phyloP scores from a whole-genome alignment of 805 yeast genomes.

The Monosporozyma yasuniensis region DNA sequence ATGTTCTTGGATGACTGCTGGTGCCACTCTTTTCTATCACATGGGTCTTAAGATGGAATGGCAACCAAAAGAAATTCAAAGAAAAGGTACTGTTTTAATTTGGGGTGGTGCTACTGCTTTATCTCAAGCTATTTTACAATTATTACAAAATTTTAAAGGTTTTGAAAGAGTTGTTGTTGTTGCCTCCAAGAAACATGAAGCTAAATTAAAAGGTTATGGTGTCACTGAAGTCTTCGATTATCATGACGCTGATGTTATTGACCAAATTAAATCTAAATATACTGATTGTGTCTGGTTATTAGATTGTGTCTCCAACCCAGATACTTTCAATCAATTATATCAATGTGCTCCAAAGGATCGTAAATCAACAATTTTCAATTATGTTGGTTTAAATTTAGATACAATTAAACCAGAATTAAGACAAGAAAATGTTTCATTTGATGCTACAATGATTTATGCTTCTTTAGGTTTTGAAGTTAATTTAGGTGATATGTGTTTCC shows the following conservation, averaged over 20 bases:
- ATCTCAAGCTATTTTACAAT: conserved; percentile 48
- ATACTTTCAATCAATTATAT: conserved; percentile 27
- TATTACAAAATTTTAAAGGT: conserved; percentile 39
- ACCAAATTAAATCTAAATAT: conserved; percentile 30
- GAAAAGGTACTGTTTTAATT: conserved; percentile 35
- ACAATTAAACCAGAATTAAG: conserved; percentile 23
- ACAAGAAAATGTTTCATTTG: conserved; percentile 24
- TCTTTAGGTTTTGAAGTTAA: conserved; percentile 29
- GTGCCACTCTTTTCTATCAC: conserved; percentile 29
- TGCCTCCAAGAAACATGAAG: conserved; percentile 39
- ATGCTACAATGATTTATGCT: conserved; percentile 31
- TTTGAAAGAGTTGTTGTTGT: conserved; percentile 36
- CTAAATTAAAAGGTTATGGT: conserved; percentile 35
- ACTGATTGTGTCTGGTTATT: conserved; percentile 23
- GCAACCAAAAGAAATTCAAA: conserved; percentile 19
- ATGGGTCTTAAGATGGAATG: conserved; percentile 13
- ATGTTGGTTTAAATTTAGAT: conserved; percentile 14
- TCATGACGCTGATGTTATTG: conserved; percentile 35
- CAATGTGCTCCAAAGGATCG: conserved; percentile 26
- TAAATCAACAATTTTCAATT: conserved; percentile 29
- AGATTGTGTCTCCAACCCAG: conserved; percentile 25
- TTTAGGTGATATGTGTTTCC: conserved; percentile 16
- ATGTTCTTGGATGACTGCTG: conserved; percentile 43
- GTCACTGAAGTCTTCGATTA: conserved; percentile 43
- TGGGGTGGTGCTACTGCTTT: conserved; percentile 66